phyloP scores from a whole-genome alignment of 352 stramenopile genomes.

The Phytophthora uliginosa region DNA sequence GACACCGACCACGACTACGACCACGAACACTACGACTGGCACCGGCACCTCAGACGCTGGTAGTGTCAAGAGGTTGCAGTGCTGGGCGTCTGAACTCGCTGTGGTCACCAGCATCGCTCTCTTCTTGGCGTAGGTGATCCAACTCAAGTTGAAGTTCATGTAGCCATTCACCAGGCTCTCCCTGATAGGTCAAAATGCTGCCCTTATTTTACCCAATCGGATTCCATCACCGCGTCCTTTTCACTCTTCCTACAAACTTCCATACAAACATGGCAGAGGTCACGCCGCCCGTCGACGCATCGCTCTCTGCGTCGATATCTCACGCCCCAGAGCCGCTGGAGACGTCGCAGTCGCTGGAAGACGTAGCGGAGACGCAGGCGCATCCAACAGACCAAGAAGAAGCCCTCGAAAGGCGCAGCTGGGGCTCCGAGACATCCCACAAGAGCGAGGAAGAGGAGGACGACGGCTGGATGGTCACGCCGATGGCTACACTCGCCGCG shows the following conservation, averaged over 20 bases:
- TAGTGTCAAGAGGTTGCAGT: not conserved
- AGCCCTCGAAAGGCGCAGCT: constrained; percentile 16
- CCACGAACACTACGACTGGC: not conserved
- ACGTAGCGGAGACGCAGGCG: not conserved
- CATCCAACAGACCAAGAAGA: constrained; percentile 7
- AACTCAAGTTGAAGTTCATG: constrained; percentile 3
- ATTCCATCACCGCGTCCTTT: constrained; percentile 17
- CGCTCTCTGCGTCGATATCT: constrained; percentile 25
- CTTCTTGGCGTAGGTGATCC: not conserved
- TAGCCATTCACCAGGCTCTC: constrained; percentile 4
- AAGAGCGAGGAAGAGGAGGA: constrained; percentile 44
- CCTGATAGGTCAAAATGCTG: constrained; percentile 9
- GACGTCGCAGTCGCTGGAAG: not conserved
- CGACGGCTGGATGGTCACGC: constrained; percentile 46
- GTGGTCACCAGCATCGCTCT: not conserved
- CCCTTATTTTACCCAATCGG: not conserved
- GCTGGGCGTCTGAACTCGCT: not conserved
- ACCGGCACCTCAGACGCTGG: not conserved
- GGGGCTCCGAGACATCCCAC: constrained; percentile 21
- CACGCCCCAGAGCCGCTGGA: constrained; percentile 9
- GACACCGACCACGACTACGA: not conserved
- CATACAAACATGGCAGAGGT: constrained; percentile 26
- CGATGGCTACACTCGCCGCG: constrained; percentile 21
- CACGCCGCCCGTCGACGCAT: not conserved
- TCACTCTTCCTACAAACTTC: constrained; percentile 6